Conservation (phyloP, 768 basidiomycete species). For the Phlebiopsis flavidoalba region DNA sequence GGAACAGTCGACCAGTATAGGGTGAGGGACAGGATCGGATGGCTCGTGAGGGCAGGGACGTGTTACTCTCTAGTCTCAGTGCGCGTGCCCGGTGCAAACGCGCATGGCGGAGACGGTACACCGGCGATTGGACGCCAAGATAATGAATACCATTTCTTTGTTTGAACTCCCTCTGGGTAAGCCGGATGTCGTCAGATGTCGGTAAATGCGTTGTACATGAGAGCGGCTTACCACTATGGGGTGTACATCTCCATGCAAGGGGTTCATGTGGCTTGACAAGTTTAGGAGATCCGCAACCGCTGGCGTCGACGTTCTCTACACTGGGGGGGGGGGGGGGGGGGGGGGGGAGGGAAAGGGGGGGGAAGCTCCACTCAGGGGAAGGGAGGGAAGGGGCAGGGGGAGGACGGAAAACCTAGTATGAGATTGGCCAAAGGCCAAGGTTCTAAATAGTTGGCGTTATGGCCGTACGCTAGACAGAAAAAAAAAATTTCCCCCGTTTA, state of each 20-base stretch:
- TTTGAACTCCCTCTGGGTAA: background rate
- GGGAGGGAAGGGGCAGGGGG: too few relatives aligned
- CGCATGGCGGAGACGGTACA: background rate
- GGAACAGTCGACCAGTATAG: background rate
- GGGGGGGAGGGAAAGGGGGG: too few relatives aligned
- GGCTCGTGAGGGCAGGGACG: too few relatives aligned
- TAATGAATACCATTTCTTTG: background rate
- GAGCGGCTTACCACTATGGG: conserved; percentile 3
- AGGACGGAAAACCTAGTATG: too few relatives aligned
- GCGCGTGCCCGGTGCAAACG: background rate
- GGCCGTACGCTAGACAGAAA: too few relatives aligned
- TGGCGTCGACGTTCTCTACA: conserved; percentile 82
- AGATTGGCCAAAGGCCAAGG: too few relatives aligned
- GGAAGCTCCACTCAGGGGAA: too few relatives aligned
- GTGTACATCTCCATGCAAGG: conserved; percentile 6
- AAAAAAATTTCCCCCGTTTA: too few relatives aligned
- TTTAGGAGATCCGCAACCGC: conserved; percentile 89
- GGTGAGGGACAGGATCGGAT: too few relatives aligned
- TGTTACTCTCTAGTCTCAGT: background rate
- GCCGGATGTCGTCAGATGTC: background rate
- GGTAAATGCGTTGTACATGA: background rate
- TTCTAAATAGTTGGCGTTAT: too few relatives aligned
- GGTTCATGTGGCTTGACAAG: conserved; percentile 1
- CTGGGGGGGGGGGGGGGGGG: too few relatives aligned
- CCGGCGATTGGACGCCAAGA: background rate